Evolutionary conservation across 2,329 filamentous ascomycete genomes (phyloP), one percentile per base, ranked within the genome.

Genomic region (Pyricularia sp.): DNA sequence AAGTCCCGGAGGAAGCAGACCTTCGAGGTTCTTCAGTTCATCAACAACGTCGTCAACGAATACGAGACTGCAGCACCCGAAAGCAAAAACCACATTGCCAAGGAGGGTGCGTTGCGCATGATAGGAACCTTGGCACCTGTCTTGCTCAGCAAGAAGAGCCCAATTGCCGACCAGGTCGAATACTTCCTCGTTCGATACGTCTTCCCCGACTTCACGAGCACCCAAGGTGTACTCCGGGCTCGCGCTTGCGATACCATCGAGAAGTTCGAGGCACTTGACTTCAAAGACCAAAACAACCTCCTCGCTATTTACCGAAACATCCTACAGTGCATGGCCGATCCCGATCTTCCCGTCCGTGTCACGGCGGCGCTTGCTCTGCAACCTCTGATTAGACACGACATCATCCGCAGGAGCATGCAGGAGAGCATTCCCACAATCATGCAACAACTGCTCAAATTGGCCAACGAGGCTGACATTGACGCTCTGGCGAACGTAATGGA

Each of bases 401-500:
- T 95, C 68, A 97, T 99, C 76, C 90, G 94, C 69, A 90, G 89
- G 59, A 95, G 92, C 79, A 98, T 99, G 95, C 94, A 97, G 80
- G 89, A 94, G 76, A 97, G 94, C 78, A 99, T 99, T 73, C 94
- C 95, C 20, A 96, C 97, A 75, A 98, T 99, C 76, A 99, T 99
- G 95, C 96, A 98, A 81, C 94, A 99, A 80, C 86, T 99, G 17
- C 85, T 99, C 68, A 98, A 98, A 82, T 84, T 99, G 69, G 94
- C 95, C 31, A 99, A 99, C 76, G 95, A 99, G 80, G 95, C 96
- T 70, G 95, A 99, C 77, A 94, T 99, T 65, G 95, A 99, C 79
- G 94, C 95, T 5, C 84, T 99, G 59, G 94, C 95, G 26, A 98
- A 98, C 76, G 95, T 99, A 58, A 99, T 99, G 95, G 95, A 99